phyloP scores from a whole-genome alignment of 331 rosid genomes.

The Quercus tomentella region DNA sequence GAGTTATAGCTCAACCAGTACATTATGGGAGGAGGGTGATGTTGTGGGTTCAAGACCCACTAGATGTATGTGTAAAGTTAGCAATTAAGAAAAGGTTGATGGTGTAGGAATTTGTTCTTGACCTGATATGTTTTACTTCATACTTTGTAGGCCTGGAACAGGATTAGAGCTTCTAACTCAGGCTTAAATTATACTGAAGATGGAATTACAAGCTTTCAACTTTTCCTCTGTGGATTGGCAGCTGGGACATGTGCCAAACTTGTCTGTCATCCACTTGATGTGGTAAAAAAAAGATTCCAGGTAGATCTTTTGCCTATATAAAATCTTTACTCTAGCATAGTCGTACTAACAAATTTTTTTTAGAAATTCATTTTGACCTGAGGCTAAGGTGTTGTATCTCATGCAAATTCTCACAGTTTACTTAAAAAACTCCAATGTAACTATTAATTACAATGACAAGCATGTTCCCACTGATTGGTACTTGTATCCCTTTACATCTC shows the following conservation, averaged over 20 bases:
- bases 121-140: conserved; percentile 2
- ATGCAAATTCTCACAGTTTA: background rate
- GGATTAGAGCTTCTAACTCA: conserved; percentile 23
- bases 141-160: conserved; percentile 67
- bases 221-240: conserved; percentile 77
- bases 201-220: conserved; percentile 68
- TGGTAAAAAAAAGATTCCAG: conserved; percentile 97
- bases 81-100: background rate
- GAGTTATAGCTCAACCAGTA: too few species aligned
- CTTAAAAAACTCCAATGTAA: background rate
- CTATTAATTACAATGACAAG: background rate
- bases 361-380: background rate
- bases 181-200: conserved; percentile 18
- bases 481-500: background rate
- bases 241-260: conserved; percentile 95
- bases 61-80: too few species aligned
- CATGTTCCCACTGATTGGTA: background rate
- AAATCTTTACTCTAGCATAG: background rate
- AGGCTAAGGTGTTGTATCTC: background rate
- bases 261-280: conserved; percentile 98
- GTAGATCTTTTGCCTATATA: conserved; percentile 31
- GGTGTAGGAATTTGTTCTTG: background rate
- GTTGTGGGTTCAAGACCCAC: too few species aligned
- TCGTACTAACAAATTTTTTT: background rate
- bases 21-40: too few species aligned